These are phyloP conservation scores for Pelargonium australe DNA, from an alignment of 441 rosid species.

Conservation along the genomic window DNA sequence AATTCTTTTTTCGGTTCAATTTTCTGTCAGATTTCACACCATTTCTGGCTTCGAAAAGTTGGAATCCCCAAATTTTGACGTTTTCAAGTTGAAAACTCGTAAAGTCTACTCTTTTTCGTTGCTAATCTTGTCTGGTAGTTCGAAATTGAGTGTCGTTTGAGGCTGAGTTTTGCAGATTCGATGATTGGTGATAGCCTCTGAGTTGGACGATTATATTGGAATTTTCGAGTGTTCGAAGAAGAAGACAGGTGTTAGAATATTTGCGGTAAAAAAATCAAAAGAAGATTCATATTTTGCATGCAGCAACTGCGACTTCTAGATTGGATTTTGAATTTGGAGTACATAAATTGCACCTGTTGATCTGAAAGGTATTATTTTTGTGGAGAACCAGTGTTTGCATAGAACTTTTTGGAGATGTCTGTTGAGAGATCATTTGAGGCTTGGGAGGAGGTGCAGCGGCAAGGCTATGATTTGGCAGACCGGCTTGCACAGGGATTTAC, in stretches of 20 bases:
- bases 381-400: constrained; percentile 1
- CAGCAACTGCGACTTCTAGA: too few relatives aligned
- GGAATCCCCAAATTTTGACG: too few relatives aligned
- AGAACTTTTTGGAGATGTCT: constrained; percentile 36
- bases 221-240: too few relatives aligned
- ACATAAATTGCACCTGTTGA: too few relatives aligned
- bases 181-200: background rate
- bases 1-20: background rate
- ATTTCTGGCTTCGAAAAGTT: too few relatives aligned
- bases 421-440: constrained; percentile 82
- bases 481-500: background rate
- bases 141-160: background rate
- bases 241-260: too few relatives aligned
- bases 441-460: constrained; percentile 81
- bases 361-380: too few relatives aligned
- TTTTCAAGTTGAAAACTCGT: too few relatives aligned
- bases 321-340: too few relatives aligned
- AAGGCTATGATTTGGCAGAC: constrained; percentile 12
- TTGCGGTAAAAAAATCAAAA: too few relatives aligned
- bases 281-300: too few relatives aligned
- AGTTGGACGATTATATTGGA: background rate
- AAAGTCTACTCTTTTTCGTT: background rate
- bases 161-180: background rate
- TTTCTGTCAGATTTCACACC: background rate
- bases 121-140: too few relatives aligned